Evolutionary conservation across 805 yeast genomes (phyloP), one percentile per base, ranked within the genome.

Genomic region (Ogataea kodamae): DNA sequence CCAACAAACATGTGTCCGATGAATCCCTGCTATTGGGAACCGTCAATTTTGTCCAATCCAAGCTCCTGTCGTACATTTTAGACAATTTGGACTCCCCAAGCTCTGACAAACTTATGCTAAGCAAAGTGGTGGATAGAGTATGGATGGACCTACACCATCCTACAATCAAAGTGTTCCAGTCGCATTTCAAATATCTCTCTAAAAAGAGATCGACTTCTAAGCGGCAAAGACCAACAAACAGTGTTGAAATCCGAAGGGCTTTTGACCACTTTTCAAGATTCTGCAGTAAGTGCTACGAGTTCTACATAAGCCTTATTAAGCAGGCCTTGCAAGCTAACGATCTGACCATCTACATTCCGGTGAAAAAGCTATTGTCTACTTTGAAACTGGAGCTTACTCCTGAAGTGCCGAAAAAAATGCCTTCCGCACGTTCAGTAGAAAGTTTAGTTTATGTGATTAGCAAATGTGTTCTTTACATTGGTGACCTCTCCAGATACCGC

Each of bases 141-240:
- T 81, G 88, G 88, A 52, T 64, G 19, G 74, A 74, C 5, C 67
- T 81, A 42, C 81, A 77, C 45, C 76, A 77, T 46, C 86, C 86
- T 2, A 70, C 76, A 2, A 67, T 80, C 40, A 78, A 76, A 45
- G 68, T 68, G 50, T 79, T 69, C 46, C 77, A 73, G 49, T 46
- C 54, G 8, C 64, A 59, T 49, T 55, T 61, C 34, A 42, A 46
- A 14, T 31, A 37, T 8, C 18, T 53, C 4, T 14, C 32, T 14
- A 39, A 57, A 52, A 11, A 42, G 39, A 46, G 47, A 36, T 33
- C 42, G 37, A 29, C 45, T 33, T 28, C 43, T 21, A 30, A 39
- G 33, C 37, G 46, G 35, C 19, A 25, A 10, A 29, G 37, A 6
- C 22, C 26, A 13, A 25, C 35, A 13, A 38, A 37, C 11, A 29